Evolutionary conservation across 1,284 basidiomycete genomes (phyloP), one percentile per base, ranked within the genome.

Genomic region (Stygiomarasmius scandens): DNA sequence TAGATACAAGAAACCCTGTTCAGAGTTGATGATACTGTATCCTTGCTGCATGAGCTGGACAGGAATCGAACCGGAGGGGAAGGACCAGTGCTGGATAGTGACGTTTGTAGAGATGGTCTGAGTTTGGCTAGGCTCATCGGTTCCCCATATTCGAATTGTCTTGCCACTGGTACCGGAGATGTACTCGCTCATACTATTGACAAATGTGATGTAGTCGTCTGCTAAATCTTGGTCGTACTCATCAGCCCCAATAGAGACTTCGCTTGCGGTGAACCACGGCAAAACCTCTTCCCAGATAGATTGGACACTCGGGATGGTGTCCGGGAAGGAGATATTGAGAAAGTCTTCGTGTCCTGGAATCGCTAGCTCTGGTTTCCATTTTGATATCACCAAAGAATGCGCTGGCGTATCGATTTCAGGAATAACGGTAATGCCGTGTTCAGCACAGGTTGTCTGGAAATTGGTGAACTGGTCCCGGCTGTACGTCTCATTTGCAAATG

Each of bases 191-290:
- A 77, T 74, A 46, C 66, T 66, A 38, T 77, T 74, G 38, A 77
- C 67, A 54, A 72, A 77, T 1, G 66, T 58, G 29, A 73, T 67
- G 51, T 77, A 77, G 43, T 68, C 70, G 45, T 74, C 61, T 0
- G 72, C 74, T 3, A 76, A 61, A 10, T 63, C 58, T n/a, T 65
- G 32, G 9, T 52, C 43, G 56, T 76, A 77, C 61, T 77, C 73
- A 53, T 77, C 75, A 22, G 75, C 73, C 34, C 75, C 75, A 38
- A 77, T 76, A 14, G 72, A 74, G 22, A 77, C 71, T 52, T 75
- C 70, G 8, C 54, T 20, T 16, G 74, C 66, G 4, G 68, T 64
- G 48, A 77, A 73, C 75, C 74, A 76, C 1, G 74, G 71, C 20
- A 77, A 65, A 48, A 76, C 66, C 48, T 74, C 71, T 4, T 68